phyloP scores from a whole-genome alignment of 257 asterid genomes.

The Solanum ahanhuiri region DNA sequence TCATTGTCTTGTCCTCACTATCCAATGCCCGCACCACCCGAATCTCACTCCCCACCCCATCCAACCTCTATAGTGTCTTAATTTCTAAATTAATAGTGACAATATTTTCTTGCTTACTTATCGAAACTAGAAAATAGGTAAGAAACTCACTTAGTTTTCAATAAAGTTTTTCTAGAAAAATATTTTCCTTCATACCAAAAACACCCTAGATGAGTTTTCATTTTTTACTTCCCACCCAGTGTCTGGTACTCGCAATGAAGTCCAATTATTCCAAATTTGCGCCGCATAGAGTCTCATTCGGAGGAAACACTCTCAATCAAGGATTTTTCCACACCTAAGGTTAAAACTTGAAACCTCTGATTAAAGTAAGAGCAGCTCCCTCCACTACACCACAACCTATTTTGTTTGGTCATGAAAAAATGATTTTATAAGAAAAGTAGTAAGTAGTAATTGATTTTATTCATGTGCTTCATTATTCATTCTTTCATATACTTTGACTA shows the following conservation, averaged over 20 bases:
- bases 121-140: background rate
- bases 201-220: background rate
- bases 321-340: too few species aligned
- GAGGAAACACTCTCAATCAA: fast-evolving
- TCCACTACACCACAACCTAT: fast-evolving
- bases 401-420: background rate
- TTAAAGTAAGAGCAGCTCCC: too few species aligned
- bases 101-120: background rate
- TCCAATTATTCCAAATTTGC: too few species aligned
- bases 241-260: background rate
- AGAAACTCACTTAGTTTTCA: background rate
- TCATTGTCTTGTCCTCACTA: background rate
- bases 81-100: too few species aligned
- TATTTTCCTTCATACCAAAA: background rate
- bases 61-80: background rate
- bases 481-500: background rate
- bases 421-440: background rate
- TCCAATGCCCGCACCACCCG: background rate
- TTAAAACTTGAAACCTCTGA: too few species aligned
- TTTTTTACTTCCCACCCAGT: too few species aligned
- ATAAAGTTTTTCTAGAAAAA: too few species aligned
- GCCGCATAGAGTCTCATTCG: fast-evolving
- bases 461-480: background rate
- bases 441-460: background rate
- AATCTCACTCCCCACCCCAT: background rate